Conservation (phyloP, 2,329 filamentous ascomycete genomes). For the Blastomyces silverae region DNA sequence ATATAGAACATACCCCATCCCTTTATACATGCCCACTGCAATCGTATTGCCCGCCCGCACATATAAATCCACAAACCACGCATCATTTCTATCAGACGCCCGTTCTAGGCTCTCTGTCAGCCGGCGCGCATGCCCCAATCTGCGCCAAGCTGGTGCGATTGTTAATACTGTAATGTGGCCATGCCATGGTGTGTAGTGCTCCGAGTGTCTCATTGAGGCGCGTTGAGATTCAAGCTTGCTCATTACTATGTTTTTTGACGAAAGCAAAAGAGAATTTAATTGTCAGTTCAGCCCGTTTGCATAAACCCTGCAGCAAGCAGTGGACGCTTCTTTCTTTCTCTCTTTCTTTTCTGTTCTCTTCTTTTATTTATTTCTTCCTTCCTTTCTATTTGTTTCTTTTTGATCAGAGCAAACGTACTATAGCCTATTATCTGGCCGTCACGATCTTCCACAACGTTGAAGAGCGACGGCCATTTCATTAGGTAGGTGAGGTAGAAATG, state of each 20-base stretch:
- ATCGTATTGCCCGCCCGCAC: conserved; percentile 81
- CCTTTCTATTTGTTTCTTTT: not conserved
- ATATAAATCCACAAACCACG: conserved; percentile 95
- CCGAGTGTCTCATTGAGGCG: conserved; percentile 63
- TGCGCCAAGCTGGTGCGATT: conserved; percentile 76
- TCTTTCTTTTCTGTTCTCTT: not conserved
- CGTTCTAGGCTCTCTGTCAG: conserved; percentile 74
- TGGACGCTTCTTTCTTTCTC: not conserved
- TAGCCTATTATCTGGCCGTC: conserved; percentile 90
- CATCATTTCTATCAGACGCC: conserved; percentile 72
- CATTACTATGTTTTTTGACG: conserved; percentile 59
- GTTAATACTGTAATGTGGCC: conserved; percentile 95
- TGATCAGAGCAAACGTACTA: conserved; percentile 52
- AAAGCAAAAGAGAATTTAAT: not conserved
- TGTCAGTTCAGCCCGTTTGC: not conserved
- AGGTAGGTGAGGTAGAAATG: conserved; percentile 95
- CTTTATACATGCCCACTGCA: conserved; percentile 82
- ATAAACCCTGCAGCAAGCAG: not conserved
- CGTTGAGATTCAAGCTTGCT: conserved; percentile 91
- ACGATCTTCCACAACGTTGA: conserved; percentile 81
- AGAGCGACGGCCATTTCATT: conserved; percentile 89
- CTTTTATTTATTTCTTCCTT: not conserved
- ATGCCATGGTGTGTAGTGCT: conserved; percentile 98
- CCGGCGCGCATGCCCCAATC: conserved; percentile 78
- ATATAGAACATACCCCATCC: conserved; percentile 59